Evolutionary conservation across 208 protist genomes (phyloP).

Genomic region (Acanthamoeba royreba): DNA sequence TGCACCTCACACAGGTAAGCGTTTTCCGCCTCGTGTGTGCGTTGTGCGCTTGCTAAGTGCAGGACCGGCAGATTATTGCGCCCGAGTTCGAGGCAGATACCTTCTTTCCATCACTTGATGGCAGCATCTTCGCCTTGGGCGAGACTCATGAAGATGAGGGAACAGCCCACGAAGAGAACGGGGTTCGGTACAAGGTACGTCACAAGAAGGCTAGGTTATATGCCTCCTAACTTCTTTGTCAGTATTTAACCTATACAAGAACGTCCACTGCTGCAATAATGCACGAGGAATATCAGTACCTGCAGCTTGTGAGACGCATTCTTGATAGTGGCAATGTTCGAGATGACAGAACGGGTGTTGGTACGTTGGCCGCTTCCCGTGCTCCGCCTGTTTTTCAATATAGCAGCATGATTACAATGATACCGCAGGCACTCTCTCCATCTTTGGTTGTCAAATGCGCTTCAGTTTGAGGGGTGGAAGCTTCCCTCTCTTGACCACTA

Average conservation of each 20-base stretch:
- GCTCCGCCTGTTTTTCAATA: not conserved
- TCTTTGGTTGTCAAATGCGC: constrained; percentile 96
- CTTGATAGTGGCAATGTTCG: constrained; percentile 64
- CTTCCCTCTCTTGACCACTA: constrained; percentile 97
- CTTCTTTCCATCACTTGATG: not conserved
- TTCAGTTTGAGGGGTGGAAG: constrained; percentile 91
- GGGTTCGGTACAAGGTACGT: not conserved
- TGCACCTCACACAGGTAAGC: not conserved
- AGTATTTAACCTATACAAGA: not conserved
- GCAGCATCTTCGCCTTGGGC: not conserved
- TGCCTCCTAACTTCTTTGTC: no score
- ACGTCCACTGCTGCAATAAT: no score
- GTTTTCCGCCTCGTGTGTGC: no score
- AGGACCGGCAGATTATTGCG: not conserved
- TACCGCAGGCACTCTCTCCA: constrained; percentile 79
- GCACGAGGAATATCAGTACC: constrained; percentile 69
- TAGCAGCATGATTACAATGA: no score
- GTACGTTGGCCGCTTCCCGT: constrained; percentile 44
- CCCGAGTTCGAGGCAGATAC: not conserved
- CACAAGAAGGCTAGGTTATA: no score
- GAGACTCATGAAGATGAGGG: not conserved
- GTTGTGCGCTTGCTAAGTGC: no score
- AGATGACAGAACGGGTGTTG: constrained; percentile 94
- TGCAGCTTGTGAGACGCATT: constrained; percentile 69
- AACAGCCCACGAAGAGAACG: not conserved